Base-by-base conservation (phyloP, 768 basidiomycete genomes). In the Trametes coccinea region DNA sequence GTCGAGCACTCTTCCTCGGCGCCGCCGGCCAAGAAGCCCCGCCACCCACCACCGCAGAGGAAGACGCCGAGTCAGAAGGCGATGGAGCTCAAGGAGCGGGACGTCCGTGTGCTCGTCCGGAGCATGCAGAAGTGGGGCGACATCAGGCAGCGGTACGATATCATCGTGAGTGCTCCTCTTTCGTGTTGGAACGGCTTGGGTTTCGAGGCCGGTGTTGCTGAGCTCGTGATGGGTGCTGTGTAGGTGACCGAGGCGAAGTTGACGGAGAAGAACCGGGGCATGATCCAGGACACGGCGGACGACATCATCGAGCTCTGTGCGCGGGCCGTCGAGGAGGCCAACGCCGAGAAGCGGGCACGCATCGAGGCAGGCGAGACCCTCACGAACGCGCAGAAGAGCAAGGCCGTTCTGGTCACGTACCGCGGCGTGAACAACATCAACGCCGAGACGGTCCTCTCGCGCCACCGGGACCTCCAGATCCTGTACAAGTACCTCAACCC, bases 91-190 rank as follows among this genome's bases (percentile, higher is more conserved):
- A 98, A 96, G 78, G 96, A 98, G 73, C 87, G 97, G 46, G 97
- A 99, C 73, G 87, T 98, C 30, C 93, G 97, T 59, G 95, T 95
- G 41, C 81, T 99, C 37, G 92, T 98, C 56, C 85, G 96, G 65
- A 96, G 95, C 71, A 79, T 99, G 68, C 95, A 97, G 71, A 89
- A 94, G 61, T 99, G 97, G 95, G 97, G 97, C 41, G 96, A 99
- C 74, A 93, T 98, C 62, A 85, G 94, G 50, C 87, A 89, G 67
- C 90, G 97, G 40, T 98, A 97, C 76, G 94, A 97, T 43, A 81
- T 88, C 60, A 97, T 99, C 67, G 95, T 96, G 73, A 74, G 92
- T 84, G 66, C 29, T 63, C 22, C n/a, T 45, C 33, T 61, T 57
- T 49, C 47, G 48, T n/a, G 37, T 29, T 34, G 27, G 53, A 9